These are phyloP conservation scores for Stephanodiscus minutulus DNA, from an alignment of 108 stramenopile genomes.

Conservation along the genomic window DNA sequence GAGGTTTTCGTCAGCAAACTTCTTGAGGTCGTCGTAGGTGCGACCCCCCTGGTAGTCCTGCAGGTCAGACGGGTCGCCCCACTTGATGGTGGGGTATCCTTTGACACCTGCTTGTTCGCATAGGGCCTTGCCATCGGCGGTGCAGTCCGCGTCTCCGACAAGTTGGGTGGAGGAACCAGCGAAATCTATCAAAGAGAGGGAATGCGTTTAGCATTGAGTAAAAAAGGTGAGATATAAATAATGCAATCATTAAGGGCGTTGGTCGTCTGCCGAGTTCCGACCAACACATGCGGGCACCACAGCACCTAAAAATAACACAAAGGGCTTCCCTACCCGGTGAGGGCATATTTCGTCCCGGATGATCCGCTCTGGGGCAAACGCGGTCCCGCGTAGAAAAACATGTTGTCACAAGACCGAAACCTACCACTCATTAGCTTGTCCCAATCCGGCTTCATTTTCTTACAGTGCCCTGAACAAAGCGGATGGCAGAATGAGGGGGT, in stretches of 20 bases:
- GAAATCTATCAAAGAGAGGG: constrained; percentile 35
- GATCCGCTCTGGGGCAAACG: too few species aligned
- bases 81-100: constrained; percentile 85
- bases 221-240: too few species aligned
- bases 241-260: too few species aligned
- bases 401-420: constrained; percentile 10
- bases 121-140: constrained; percentile 69
- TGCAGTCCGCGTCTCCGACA: constrained; percentile 90
- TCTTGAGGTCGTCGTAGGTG: constrained; percentile 59
- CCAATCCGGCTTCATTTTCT: constrained; percentile 54
- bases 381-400: too few species aligned
- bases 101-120: constrained; percentile 63
- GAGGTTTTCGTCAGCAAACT: constrained; percentile 73
- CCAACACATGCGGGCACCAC: too few species aligned
- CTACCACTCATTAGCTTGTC: constrained; percentile 68
- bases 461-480: constrained; percentile 47
- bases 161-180: constrained; percentile 51
- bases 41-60: constrained; percentile 80
- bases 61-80: constrained; percentile 61
- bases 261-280: too few species aligned
- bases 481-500: too few species aligned
- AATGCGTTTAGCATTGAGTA: too few species aligned
- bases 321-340: too few species aligned
- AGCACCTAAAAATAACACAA: too few species aligned
- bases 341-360: too few species aligned